phyloP scores from a whole-genome alignment of 768 basidiomycete genomes.

The Strobilomyces dryophilus region DNA sequence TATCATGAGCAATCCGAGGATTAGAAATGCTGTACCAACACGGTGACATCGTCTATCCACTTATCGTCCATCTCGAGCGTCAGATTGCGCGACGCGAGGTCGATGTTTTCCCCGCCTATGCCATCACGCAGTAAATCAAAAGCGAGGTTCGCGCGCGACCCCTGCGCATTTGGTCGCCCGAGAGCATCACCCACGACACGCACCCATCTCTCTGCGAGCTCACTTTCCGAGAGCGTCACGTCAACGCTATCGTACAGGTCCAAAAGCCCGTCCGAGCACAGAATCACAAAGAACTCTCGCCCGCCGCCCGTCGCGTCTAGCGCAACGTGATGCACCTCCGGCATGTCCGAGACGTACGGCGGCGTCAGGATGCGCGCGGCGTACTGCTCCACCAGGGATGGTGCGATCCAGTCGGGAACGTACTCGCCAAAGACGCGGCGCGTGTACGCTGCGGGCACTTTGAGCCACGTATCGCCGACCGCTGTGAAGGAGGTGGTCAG shows the following conservation, averaged over 20 bases:
- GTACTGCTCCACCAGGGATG: conserved; percentile 18
- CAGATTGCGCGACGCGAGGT: conserved; percentile 38
- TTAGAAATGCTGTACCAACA: conserved; percentile 40
- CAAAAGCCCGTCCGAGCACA: conserved; percentile 45
- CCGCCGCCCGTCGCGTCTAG: conserved; percentile 14
- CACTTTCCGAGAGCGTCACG: conserved; percentile 17
- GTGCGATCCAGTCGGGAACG: conserved; percentile 23
- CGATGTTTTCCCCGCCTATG: conserved; percentile 39
- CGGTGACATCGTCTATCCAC: conserved; percentile 49
- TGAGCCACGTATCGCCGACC: conserved; percentile 35
- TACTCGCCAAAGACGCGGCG: conserved; percentile 26
- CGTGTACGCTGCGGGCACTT: conserved; percentile 32
- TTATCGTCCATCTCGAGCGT: conserved; percentile 49
- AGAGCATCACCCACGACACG: conserved; percentile 28
- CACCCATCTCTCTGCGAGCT: conserved; percentile 35
- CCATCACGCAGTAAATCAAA: conserved; percentile 39
- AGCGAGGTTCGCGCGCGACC: conserved; percentile 32
- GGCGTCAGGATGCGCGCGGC: conserved; percentile 39
- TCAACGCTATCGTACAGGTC: conserved; percentile 37
- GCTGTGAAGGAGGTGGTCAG: conserved; percentile 15
- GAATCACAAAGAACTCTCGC: conserved; percentile 33
- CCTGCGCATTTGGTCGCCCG: conserved; percentile 16
- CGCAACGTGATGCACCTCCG: conserved; percentile 38
- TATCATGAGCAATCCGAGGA: conserved; percentile 3
- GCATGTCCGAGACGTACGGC: conserved; percentile 41